These are phyloP conservation scores for Debaryomyces hansenii DNA, from an alignment of 805 yeast species.

Conservation along the genomic window DNA sequence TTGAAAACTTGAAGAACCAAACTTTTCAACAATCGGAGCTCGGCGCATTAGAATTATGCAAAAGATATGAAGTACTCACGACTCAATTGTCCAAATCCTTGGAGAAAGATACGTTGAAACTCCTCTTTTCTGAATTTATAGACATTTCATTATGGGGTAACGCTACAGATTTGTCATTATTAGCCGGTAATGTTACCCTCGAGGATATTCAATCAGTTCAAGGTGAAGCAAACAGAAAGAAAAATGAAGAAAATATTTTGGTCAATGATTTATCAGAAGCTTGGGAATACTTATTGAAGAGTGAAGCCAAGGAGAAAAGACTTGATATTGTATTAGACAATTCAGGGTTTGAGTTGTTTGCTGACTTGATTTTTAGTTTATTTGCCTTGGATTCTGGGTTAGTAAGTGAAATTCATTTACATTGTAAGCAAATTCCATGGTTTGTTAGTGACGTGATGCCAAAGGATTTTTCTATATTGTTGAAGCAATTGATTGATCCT, in stretches of 20 bases:
- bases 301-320: slow-evolving; percentile 37
- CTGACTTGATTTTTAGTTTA: slow-evolving; percentile 30
- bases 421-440: slow-evolving; percentile 93
- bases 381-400: slow-evolving; percentile 64
- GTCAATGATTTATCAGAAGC: slow-evolving; percentile 71
- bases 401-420: slow-evolving; percentile 65
- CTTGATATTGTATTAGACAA: slow-evolving; percentile 88
- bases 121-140: slow-evolving; percentile 77
- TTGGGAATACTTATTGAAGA: slow-evolving; percentile 50
- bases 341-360: slow-evolving; percentile 89
- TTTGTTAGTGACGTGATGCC: slow-evolving; percentile 96
- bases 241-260: slow-evolving; percentile 75
- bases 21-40: slow-evolving; percentile 72
- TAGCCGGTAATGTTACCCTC: slow-evolving; percentile 77
- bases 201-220: slow-evolving; percentile 91
- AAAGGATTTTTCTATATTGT: slow-evolving; percentile 65
- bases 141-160: slow-evolving; percentile 97
- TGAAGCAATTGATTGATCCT: slow-evolving; percentile 55
- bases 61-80: slow-evolving; percentile 50
- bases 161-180: slow-evolving; percentile 89
- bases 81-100: slow-evolving; percentile 21
- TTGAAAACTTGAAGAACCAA: slow-evolving; percentile 63
- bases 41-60: slow-evolving; percentile 82
- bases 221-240: slow-evolving; percentile 82
- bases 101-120: slow-evolving; percentile 44